phyloP scores from a whole-genome alignment of 768 basidiomycete genomes.

The Tulasnella sp. region DNA sequence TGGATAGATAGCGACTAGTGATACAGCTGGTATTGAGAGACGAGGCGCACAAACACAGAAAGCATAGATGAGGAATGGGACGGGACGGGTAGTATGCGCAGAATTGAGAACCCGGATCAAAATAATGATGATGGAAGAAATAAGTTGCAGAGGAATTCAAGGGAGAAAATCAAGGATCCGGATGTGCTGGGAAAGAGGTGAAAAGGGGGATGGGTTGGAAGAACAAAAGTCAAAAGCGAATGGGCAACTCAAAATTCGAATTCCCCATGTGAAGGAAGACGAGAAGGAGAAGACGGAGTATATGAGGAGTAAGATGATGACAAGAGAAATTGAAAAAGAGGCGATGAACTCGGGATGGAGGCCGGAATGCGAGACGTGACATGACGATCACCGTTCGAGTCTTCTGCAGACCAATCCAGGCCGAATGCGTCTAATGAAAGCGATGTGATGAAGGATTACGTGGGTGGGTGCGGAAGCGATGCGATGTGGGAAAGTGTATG shows the following conservation, averaged over 20 bases:
- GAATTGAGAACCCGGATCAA: background rate
- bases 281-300: background rate
- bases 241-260: background rate
- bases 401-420: background rate
- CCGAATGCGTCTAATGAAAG: background rate
- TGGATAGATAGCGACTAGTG: background rate
- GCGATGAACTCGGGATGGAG: too few relatives aligned
- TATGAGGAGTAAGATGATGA: too few relatives aligned
- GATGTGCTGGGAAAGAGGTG: background rate
- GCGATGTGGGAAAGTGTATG: too few relatives aligned
- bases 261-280: background rate
- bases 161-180: background rate
- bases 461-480: background rate
- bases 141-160: background rate
- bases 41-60: background rate
- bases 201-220: background rate
- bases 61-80: background rate
- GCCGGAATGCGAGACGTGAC: background rate
- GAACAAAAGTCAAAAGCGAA: background rate
- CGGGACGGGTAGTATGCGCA: background rate
- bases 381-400: background rate
- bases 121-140: background rate
- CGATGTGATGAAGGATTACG: background rate
- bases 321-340: background rate
- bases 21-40: background rate